Base-by-base conservation (phyloP, 768 basidiomycete genomes). In the Mycena vitilis region DNA sequence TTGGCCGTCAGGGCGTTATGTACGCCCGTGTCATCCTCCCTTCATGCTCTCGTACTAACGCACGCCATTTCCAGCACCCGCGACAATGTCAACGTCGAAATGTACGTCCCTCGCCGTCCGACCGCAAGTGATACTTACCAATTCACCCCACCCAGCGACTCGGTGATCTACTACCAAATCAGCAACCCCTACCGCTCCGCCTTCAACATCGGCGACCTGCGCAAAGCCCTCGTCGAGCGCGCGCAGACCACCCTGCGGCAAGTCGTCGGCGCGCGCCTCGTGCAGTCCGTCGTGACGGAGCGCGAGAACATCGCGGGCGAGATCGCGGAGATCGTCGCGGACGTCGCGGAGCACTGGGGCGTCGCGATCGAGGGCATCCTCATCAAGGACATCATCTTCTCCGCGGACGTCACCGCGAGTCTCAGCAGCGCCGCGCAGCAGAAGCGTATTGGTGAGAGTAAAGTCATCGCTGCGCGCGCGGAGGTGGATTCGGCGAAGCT, bases 271-370 rank as follows among this genome's bases (percentile, higher is more conserved):
- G 94, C 95, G 4, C 92, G 95, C 25, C 91, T 93, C 0, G 94
- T 99, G n/a, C 97, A 99, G 80, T 91, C 89, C 74, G 93, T 99
- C 65, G 95, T 99, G 69, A 97, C 96, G 4, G 97, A 99, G 81
- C 94, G 97, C 69, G 97, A 99, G 75, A 95, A 93, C 48, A 95
- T 98, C 71, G 96, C 96, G 12, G 91, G 93, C 75, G 96, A 99
- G 80, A 98, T 99, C 69, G 97, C 95, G 60, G 95, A 97, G 79
- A 96, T 98, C 65, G 95, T 98, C 37, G 93, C 92, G 34, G 93
- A 95, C 78, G 87, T 95, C 51, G 93, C 94, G 18, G 94, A 95
- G 81, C 95, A 95, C 78, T 98, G 97, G 97, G 97, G 97, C 78
- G 97, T 99, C 49, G 86, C 93, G 36, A 96, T 98, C 78, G 97